Evolutionary conservation across 1,284 basidiomycete genomes (phyloP).

Genomic region (Earliella scabrosa): DNA sequence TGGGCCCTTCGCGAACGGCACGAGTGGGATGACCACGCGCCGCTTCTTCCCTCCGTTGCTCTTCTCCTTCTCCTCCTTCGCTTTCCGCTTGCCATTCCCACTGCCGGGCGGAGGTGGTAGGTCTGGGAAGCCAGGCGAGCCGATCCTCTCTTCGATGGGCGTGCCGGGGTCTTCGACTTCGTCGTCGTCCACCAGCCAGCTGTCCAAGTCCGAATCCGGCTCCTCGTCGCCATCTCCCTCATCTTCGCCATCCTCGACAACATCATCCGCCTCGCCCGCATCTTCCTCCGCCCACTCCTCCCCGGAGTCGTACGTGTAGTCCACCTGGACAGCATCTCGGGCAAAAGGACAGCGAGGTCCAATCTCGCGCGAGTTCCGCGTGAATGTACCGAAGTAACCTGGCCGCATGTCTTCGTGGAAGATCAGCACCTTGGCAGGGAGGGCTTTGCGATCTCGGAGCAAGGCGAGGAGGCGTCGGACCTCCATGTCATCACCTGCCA

Average conservation of each 20-base stretch:
- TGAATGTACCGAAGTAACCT: conserved; percentile 89
- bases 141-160: conserved; percentile 44
- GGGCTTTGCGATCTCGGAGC: conserved; percentile 58
- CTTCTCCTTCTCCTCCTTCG: conserved; percentile 28
- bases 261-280: conserved; percentile 73
- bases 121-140: conserved; percentile 39
- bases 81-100: conserved; percentile 50
- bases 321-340: conserved; percentile 68
- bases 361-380: conserved; percentile 69
- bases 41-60: conserved; percentile 55
- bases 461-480: conserved; percentile 60
- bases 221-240: conserved; percentile 57
- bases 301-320: conserved; percentile 86
- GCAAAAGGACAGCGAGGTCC: conserved; percentile 78
- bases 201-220: conserved; percentile 75
- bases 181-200: conserved; percentile 81
- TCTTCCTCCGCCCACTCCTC: conserved; percentile 84
- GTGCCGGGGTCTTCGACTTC: conserved; percentile 53
- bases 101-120: conserved; percentile 46
- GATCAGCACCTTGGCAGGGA: conserved; percentile 76
- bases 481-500: conserved; percentile 66
- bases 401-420: conserved; percentile 80
- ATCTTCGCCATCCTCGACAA: conserved; percentile 64
- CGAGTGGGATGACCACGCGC: conserved; percentile 73
- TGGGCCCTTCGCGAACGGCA: conserved; percentile 80